Percentiles rank a stretch among this genome's conserved stretches.
Evolutionary conservation across 78 protist species (phyloP).

Genomic region (Neovahlkampfia damariscottae): DNA sequence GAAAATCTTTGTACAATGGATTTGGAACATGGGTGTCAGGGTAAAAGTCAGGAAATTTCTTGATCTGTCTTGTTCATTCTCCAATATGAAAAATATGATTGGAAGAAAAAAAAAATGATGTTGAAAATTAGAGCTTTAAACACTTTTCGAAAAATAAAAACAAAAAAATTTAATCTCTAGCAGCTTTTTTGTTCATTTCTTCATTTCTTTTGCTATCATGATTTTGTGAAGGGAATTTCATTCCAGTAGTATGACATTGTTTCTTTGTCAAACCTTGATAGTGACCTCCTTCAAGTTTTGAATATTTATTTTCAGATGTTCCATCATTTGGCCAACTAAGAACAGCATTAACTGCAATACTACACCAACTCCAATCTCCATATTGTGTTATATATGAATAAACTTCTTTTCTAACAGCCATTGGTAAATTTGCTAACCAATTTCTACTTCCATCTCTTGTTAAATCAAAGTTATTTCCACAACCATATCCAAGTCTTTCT

Average conservation of each 20-base stretch:
- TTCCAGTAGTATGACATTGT: not conserved
- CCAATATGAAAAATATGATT: too few relatives aligned
- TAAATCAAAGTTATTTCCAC: constrained; percentile 1
- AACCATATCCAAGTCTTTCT: not conserved
- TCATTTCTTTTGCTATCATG: not conserved
- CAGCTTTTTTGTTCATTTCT: not conserved
- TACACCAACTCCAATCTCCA: not conserved
- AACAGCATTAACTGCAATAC: not conserved
- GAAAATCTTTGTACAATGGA: too few relatives aligned
- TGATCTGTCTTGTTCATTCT: too few relatives aligned
- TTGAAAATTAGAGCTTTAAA: too few relatives aligned
- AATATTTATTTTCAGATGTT: not conserved
- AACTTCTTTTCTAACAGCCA: not conserved
- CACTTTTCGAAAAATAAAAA: too few relatives aligned
- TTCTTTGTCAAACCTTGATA: not conserved
- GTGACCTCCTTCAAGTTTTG: not conserved
- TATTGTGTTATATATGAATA: not conserved
- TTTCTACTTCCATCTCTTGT: not conserved
- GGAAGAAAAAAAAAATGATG: too few relatives aligned
- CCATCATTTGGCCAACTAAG: not conserved
- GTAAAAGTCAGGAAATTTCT: too few relatives aligned
- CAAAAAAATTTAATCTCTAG: too few relatives aligned
- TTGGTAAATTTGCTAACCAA: not conserved
- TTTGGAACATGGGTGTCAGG: too few relatives aligned
- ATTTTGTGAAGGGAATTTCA: not conserved